Base-by-base conservation (phyloP, 2,329 filamentous ascomycete genomes). In the Fusarium cyanostomum region DNA sequence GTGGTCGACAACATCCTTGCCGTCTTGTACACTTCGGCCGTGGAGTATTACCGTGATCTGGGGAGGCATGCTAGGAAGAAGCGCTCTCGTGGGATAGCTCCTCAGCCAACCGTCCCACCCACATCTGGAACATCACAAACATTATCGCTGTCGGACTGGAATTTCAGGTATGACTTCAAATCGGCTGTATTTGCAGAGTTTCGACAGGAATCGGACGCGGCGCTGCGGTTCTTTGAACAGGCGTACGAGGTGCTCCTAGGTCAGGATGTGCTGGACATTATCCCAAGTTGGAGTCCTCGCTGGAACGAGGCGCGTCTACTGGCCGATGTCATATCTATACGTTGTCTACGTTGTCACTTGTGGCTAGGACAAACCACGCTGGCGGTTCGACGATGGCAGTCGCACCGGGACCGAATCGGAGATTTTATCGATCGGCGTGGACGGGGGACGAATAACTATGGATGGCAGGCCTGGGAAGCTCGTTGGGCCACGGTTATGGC, bases 261-360 rank as follows among this genome's bases (percentile, higher is more conserved):
- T 15, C 82, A 89, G 26, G 94, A 97, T 70, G 85, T 97, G 7
- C 88, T 97, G 68, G 94, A 97, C 71, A 89, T 89, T 12, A 94
- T 96, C 56, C 90, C 93, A 5, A 94, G 88, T 71, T 97, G 94
- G 94, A 94, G 88, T 67, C 88, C 92, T 13, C 86, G 93, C 58
- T 99, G 94, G 85, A 92, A 97, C 72, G 92, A 98, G 75, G 92
- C 92, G n/a, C 87, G 95, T n/a, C 79, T 95, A 27, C 76, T 98
- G 33, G 90, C 92, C 3, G 95, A 99, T 74, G 79, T 90, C 10
- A 86, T 96, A 64, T 88, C 92, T 1, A 85, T 97, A 49, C 89
- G 94, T 44, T 88, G 90, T 50, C 81, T 98, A 15, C 88, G 94
- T 33, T 95, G 94, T 73, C 82, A 96, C 48, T 78, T 98, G 6